A percentile compares a stretch with the other conserved stretches of the same genome.
Evolutionary conservation across 2,329 filamentous ascomycete species (phyloP).

Genomic region (Arthrobotrys entomopaga): DNA sequence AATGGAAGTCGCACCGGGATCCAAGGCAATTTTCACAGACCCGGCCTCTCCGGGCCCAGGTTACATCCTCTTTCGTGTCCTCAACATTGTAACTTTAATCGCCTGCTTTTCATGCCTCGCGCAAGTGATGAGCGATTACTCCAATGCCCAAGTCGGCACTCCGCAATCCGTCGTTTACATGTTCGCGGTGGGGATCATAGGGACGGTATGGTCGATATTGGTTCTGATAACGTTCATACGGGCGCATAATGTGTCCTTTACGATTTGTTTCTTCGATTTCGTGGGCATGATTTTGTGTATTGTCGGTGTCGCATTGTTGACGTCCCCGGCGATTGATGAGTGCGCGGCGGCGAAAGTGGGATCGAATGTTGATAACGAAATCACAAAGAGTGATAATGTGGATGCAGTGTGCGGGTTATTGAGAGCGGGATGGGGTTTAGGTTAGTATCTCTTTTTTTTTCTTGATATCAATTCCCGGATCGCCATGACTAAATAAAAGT

Average conservation of each 20-base stretch:
- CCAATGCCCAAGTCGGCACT: constrained; percentile 15
- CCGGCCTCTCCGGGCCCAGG: constrained; percentile 39
- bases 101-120: constrained; percentile 44
- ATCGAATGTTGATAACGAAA: constrained; percentile 21
- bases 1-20: constrained; percentile 52
- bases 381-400: constrained; percentile 18
- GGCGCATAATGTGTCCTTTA: constrained; percentile 43
- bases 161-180: constrained; percentile 36
- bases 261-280: constrained; percentile 48
- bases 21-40: constrained; percentile 26
- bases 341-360: constrained; percentile 39
- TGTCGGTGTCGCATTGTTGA: constrained; percentile 44
- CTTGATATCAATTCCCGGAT: not conserved
- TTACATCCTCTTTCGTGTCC: constrained; percentile 50
- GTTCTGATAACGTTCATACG: constrained; percentile 41
- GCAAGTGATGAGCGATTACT: constrained; percentile 42
- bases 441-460: constrained; percentile 10
- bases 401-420: constrained; percentile 32
- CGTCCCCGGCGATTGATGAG: constrained; percentile 42
- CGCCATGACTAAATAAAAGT: not conserved
- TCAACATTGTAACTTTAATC: constrained; percentile 46
- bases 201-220: constrained; percentile 44
- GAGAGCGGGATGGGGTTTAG: constrained; percentile 46
- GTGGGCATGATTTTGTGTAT: constrained; percentile 46
- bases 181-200: constrained; percentile 51